phyloP scores from a whole-genome alignment of 768 basidiomycete species.

The Xerocomus potaroensis region DNA sequence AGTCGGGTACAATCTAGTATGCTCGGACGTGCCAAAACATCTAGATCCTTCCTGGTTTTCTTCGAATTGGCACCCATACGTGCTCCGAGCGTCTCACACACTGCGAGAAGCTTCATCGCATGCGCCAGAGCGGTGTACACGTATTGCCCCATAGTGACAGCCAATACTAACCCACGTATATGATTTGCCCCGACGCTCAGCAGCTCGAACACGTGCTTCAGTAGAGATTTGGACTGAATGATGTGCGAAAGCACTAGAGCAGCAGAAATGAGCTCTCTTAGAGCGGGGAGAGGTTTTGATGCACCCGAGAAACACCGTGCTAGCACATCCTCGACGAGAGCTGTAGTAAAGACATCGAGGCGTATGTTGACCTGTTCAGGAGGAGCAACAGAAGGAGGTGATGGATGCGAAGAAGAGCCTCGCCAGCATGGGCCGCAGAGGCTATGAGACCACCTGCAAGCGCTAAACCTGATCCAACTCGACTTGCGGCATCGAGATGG shows the following conservation, averaged over 20 bases:
- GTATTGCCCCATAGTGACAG: slow-evolving; percentile 67
- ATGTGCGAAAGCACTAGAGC: slow-evolving; percentile 22
- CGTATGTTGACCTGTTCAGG: slow-evolving; percentile 5
- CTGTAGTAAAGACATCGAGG: slow-evolving; percentile 15
- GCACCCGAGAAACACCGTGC: slow-evolving; percentile 21
- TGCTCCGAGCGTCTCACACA: slow-evolving; percentile 66
- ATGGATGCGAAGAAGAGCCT: slow-evolving; percentile 43
- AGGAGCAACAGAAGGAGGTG: not conserved
- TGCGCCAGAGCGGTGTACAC: slow-evolving; percentile 67
- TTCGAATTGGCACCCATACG: slow-evolving; percentile 51
- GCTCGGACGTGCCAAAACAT: not conserved
- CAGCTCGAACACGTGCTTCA: slow-evolving; percentile 56
- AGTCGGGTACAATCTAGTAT: no score
- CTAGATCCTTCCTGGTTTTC: slow-evolving; percentile 10
- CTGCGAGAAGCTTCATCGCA: slow-evolving; percentile 59
- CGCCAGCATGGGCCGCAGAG: slow-evolving; percentile 48
- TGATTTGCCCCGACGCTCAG: slow-evolving; percentile 60
- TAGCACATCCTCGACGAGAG: slow-evolving; percentile 25
- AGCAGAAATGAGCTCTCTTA: slow-evolving; percentile 16
- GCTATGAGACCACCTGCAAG: slow-evolving; percentile 37
- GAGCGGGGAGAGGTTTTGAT: slow-evolving; percentile 15
- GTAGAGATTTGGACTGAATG: slow-evolving; percentile 34
- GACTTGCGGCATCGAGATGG: slow-evolving; percentile 35
- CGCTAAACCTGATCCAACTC: slow-evolving; percentile 20
- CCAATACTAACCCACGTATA: slow-evolving; percentile 66